These are phyloP conservation scores for Cystobasidium pallidum DNA, from an alignment of 1,284 basidiomycete species.

Conservation along the genomic window DNA sequence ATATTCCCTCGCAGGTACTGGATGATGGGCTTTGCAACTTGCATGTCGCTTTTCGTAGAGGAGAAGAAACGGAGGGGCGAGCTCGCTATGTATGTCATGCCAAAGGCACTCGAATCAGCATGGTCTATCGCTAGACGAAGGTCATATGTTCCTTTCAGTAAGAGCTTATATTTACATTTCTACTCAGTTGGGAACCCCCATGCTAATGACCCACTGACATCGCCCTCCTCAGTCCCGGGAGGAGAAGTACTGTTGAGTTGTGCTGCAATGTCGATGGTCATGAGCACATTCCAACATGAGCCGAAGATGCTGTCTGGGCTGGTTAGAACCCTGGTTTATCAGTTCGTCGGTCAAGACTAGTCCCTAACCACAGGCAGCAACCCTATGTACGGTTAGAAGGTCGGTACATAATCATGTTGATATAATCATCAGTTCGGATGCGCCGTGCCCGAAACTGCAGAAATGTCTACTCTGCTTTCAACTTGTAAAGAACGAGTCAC, in stretches of 20 bases:
- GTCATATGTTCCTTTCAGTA: conserved; percentile 42
- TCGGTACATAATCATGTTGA: background rate
- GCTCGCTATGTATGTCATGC: conserved; percentile 91
- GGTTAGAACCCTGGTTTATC: conserved; percentile 83
- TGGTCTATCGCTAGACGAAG: conserved; percentile 69
- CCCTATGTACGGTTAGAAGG: background rate
- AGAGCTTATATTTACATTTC: background rate
- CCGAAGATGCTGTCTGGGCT: conserved; percentile 85
- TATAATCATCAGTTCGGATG: background rate
- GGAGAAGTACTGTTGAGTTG: conserved; percentile 61
- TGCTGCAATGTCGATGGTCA: conserved; percentile 82
- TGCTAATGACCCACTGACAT: background rate
- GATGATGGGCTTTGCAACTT: conserved; percentile 70
- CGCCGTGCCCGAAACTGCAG: background rate
- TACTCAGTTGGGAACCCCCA: background rate
- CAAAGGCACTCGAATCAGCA: conserved; percentile 83
- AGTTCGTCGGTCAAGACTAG: conserved; percentile 72
- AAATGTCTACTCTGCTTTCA: background rate
- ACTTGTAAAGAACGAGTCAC: too few species aligned
- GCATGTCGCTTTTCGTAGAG: conserved; percentile 81
- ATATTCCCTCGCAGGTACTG: conserved; percentile 24
- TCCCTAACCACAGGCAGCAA: background rate
- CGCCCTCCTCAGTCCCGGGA: conserved; percentile 18
- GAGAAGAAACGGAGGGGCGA: conserved; percentile 78
- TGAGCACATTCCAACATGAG: conserved; percentile 80